Evolutionary conservation across 2,329 filamentous ascomycete genomes (phyloP), one percentile per base, ranked within the genome.

Genomic region (Xylariaceae sp.): DNA sequence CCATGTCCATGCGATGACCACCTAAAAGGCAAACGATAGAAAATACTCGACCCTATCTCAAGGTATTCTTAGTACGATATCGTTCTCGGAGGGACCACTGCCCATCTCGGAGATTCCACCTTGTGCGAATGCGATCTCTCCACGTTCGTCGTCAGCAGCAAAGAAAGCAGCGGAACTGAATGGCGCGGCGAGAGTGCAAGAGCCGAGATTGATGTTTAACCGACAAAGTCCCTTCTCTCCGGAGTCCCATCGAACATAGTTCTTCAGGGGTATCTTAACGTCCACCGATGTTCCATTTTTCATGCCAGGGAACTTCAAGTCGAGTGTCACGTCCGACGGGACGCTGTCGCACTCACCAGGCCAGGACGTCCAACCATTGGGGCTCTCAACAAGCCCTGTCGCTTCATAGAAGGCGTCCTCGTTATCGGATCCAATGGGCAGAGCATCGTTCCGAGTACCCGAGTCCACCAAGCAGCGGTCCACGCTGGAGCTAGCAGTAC

Each of bases 111-210:
- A 61, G 11, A 69, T 57, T 5, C 61, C 67, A 10, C 66, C 66
- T 52, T 68, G 62, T 4, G 66, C 68, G 31, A 69, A 51, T 1
- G 62, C 63, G 41, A 69, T 55, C 45, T 64, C 57, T 19, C 51
- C 53, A 11, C 56, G 49, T 44, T 58, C 60, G 42, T 70, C 68
- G 45, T 68, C 62, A 38, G 65, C 60, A 7, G 65, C 65, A 18
- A 67, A 60, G 56, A 67, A 67, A 5, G 60, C 59, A 1, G 55
- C 61, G 1, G 60, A 62, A 17, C 58, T 55, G 51, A 70, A 70
- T 0, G 68, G 62, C 7, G 64, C 61, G 12, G 59, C 64, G 7
- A 69, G 59, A 1, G 57, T 53, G 46, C 67, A 70, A 1, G 54
- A 56, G 5, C 57, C 53, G 15, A 52, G 40, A 27, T 62, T 55